Percentiles rank a stretch among this genome's conserved stretches.
Evolutionary conservation across 768 basidiomycete species (phyloP).

Genomic region (Leccinum boreale): DNA sequence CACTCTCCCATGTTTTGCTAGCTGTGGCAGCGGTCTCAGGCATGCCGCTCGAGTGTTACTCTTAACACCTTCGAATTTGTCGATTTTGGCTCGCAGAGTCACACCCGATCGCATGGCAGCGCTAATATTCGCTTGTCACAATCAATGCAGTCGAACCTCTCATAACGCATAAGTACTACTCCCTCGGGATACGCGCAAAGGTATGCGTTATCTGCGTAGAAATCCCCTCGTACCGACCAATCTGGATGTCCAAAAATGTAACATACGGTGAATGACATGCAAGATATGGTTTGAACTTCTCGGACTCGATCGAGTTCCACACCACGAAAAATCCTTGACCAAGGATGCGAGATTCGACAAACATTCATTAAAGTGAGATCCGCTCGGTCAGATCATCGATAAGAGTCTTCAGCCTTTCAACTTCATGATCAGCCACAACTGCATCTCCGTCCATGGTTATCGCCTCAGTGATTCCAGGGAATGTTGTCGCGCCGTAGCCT

Average conservation of each 20-base stretch:
- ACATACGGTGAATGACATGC: too few species aligned
- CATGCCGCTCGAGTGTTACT: constrained; percentile 1
- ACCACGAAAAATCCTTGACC: neutral
- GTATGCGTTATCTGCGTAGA: too few species aligned
- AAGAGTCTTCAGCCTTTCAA: constrained; percentile 50
- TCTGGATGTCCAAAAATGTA: too few species aligned
- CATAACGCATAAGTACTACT: too few species aligned
- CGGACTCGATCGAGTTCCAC: neutral
- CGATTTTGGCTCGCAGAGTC: too few species aligned
- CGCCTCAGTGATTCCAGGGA: constrained; percentile 80
- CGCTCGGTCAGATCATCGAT: constrained; percentile 48
- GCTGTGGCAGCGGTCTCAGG: neutral
- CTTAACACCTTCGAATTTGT: too few species aligned
- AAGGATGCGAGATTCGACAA: neutral
- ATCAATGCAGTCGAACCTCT: too few species aligned
- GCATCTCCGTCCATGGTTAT: constrained; percentile 67
- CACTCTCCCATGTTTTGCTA: constrained; percentile 10
- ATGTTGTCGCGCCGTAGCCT: constrained; percentile 86
- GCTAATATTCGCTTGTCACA: too few species aligned
- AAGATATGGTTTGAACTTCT: too few species aligned
- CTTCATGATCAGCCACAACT: constrained; percentile 61
- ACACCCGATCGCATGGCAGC: too few species aligned
- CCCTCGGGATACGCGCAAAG: too few species aligned
- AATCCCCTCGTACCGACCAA: too few species aligned
- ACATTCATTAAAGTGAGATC: constrained; percentile 16